Evolutionary conservation across 352 stramenopile genomes (phyloP).

Genomic region (Phytophthora fragariae): DNA sequence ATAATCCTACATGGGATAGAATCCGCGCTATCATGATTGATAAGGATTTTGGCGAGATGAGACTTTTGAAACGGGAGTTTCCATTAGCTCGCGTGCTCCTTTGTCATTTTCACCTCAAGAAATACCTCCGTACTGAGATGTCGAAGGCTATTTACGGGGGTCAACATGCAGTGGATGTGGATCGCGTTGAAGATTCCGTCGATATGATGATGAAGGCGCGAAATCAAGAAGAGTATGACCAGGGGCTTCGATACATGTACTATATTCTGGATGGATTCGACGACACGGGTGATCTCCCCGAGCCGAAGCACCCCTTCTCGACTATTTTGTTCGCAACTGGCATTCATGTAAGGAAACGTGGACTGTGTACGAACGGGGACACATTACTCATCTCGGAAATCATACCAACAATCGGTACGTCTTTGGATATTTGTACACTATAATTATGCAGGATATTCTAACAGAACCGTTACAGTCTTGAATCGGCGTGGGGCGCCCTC

Average conservation of each 20-base stretch:
- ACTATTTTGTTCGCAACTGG: no score
- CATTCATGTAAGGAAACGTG: no score
- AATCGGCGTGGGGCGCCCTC: neutral
- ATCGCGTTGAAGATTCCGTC: no score
- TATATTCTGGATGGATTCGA: slow-evolving; percentile 1
- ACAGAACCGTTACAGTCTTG: no score
- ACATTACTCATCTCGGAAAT: slow-evolving; percentile 6
- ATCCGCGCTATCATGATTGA: no score
- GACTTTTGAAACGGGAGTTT: no score
- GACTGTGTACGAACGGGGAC: neutral
- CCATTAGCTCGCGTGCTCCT: neutral
- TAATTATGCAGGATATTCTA: no score
- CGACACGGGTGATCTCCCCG: no score
- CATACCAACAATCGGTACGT: slow-evolving; percentile 15
- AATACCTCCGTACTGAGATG: slow-evolving; percentile 2
- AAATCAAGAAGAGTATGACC: neutral
- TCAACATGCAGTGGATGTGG: no score
- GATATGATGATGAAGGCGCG: neutral
- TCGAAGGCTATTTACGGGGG: neutral
- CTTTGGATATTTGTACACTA: neutral
- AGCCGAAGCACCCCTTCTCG: no score
- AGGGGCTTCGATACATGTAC: neutral
- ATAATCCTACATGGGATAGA: no score
- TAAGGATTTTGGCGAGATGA: no score
- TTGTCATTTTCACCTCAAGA: slow-evolving; percentile 5